These are phyloP conservation scores for Monosporascus sp. DNA, from an alignment of 2,329 filamentous ascomycete genomes.

Conservation along the genomic window DNA sequence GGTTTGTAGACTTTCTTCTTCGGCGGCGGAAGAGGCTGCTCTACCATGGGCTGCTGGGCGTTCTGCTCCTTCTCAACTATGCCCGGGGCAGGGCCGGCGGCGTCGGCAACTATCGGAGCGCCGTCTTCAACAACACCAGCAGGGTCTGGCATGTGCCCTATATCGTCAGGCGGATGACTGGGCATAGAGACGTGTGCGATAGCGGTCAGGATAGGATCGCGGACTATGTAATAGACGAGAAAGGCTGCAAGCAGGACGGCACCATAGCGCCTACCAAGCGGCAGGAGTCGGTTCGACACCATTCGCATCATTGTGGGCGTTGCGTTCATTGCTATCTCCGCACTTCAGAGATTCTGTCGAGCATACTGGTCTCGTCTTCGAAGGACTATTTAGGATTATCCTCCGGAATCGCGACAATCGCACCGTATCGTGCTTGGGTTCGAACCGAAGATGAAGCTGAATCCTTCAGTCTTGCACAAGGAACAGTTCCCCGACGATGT, in stretches of 20 bases:
- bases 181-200: background rate
- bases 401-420: background rate
- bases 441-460: background rate
- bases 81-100: background rate
- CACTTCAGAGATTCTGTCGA: slow-evolving; percentile 11
- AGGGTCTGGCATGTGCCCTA: slow-evolving; percentile 1
- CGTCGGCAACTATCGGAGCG: background rate
- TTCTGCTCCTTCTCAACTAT: background rate
- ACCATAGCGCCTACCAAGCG: slow-evolving; percentile 24
- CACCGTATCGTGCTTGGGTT: background rate
- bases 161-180: background rate
- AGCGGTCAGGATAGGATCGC: slow-evolving; percentile 15
- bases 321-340: slow-evolving; percentile 17
- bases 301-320: slow-evolving; percentile 18
- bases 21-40: background rate
- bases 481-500: background rate
- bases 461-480: background rate
- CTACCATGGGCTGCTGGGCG: background rate
- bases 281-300: slow-evolving; percentile 22
- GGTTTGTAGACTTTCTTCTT: slow-evolving; percentile 29
- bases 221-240: slow-evolving; percentile 25
- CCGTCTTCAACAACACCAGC: slow-evolving; percentile 4
- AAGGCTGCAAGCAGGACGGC: slow-evolving; percentile 24
- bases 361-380: slow-evolving; percentile 18
- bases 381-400: background rate